phyloP scores from a whole-genome alignment of 2,329 filamentous ascomycete species.

The Fusarium paranaense region DNA sequence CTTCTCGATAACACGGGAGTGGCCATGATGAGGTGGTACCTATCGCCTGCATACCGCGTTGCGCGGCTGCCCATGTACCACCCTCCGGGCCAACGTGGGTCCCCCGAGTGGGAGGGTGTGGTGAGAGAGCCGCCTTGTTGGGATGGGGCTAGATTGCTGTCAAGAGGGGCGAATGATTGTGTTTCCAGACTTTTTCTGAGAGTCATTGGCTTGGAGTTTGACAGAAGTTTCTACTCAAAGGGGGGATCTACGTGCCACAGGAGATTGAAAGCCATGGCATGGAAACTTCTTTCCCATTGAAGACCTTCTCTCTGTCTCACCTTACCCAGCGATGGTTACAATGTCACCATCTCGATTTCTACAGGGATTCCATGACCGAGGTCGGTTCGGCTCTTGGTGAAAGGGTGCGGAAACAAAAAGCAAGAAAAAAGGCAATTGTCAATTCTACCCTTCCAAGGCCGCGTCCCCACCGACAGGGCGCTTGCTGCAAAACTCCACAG shows the following conservation, averaged over 20 bases:
- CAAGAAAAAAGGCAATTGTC: neutral
- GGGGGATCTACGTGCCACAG: neutral
- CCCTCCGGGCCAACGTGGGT: neutral
- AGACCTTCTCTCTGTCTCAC: neutral
- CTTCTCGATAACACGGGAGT: neutral
- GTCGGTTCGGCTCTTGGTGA: slow-evolving; percentile 7
- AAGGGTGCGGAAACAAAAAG: slow-evolving; percentile 21
- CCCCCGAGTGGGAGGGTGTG: neutral
- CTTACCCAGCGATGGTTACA: neutral
- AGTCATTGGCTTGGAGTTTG: neutral
- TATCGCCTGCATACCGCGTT: neutral
- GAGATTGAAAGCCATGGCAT: neutral
- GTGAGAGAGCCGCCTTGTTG: neutral
- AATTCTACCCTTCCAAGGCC: neutral
- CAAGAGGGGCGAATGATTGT: neutral
- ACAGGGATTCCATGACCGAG: neutral
- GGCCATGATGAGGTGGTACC: slow-evolving; percentile 6
- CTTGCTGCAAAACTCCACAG: neutral
- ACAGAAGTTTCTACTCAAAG: neutral
- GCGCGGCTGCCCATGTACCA: slow-evolving; percentile 23
- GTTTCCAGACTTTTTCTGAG: slow-evolving; percentile 10
- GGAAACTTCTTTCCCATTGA: neutral
- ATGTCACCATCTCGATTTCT: neutral
- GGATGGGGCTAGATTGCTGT: neutral
- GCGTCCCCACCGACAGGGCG: slow-evolving; percentile 25